A percentile compares a stretch with the other conserved stretches of the same genome.
Conservation (phyloP, 371 early-diverging fungal species). For the Mucor mucedo region DNA sequence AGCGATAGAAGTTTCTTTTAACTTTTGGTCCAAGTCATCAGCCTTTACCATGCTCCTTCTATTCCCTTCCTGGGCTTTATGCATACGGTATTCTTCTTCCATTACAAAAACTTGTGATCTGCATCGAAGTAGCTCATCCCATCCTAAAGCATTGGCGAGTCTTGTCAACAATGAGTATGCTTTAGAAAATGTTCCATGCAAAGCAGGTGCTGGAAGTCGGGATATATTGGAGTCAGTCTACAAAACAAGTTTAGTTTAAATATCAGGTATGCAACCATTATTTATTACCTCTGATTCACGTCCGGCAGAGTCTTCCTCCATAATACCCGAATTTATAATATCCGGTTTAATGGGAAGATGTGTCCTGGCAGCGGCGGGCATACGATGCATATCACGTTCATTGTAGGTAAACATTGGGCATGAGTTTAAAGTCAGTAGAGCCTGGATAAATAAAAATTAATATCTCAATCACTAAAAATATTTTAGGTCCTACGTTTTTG, state of each 20-base stretch:
- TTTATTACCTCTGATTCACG: constrained; percentile 55
- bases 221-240: constrained; percentile 60
- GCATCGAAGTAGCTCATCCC: constrained; percentile 91
- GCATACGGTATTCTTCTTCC: constrained; percentile 95
- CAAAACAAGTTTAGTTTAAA: too few species aligned
- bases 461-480: too few species aligned
- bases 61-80: constrained; percentile 65
- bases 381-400: constrained; percentile 88
- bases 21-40: background rate
- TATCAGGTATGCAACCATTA: too few species aligned
- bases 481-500: constrained; percentile 47
- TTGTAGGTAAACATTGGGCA: constrained; percentile 97
- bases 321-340: constrained; percentile 58
- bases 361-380: constrained; percentile 85
- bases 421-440: constrained; percentile 91
- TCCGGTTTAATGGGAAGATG: constrained; percentile 82
- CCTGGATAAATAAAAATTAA: constrained; percentile 28
- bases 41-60: background rate
- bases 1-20: background rate
- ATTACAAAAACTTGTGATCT: constrained; percentile 93
- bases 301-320: constrained; percentile 74
- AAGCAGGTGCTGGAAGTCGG: constrained; percentile 84
- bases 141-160: constrained; percentile 84
- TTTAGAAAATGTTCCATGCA: constrained; percentile 89
- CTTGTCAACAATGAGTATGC: constrained; percentile 87